Conservation (phyloP, 2,329 filamentous ascomycete genomes). For the Paecilomyces niveus region DNA sequence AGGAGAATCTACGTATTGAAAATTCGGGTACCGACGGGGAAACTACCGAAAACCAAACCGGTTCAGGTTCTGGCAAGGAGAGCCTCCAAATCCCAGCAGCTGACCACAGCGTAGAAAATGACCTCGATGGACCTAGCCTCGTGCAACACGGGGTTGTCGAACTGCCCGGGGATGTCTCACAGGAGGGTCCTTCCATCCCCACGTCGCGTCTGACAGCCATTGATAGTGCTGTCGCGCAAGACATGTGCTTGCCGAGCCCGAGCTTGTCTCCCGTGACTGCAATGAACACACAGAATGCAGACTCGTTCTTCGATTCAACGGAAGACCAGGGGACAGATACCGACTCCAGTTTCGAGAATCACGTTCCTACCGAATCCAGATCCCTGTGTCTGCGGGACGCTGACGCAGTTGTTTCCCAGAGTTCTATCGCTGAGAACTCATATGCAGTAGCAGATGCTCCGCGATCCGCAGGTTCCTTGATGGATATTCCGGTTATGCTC, state of each 20-base stretch:
- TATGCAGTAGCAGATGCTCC: slow-evolving; percentile 12
- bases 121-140: slow-evolving; percentile 8
- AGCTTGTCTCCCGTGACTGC: slow-evolving; percentile 85
- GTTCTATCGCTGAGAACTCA: slow-evolving; percentile 5
- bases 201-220: slow-evolving; percentile 42
- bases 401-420: slow-evolving; percentile 1
- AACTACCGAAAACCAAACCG: slow-evolving; percentile 10
- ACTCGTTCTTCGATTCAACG: slow-evolving; percentile 35
- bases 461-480: slow-evolving; percentile 41
- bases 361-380: slow-evolving; percentile 18
- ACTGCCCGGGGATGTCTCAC: slow-evolving; percentile 13
- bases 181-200: slow-evolving; percentile 13
- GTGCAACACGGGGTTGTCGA: slow-evolving; percentile 17
- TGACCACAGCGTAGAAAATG: slow-evolving; percentile 5
- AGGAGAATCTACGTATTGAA: slow-evolving; percentile 9
- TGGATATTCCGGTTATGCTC: slow-evolving; percentile 79
- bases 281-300: slow-evolving; percentile 50
- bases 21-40: slow-evolving; percentile 9
- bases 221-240: slow-evolving; percentile 67
- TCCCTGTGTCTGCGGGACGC: slow-evolving; percentile 12
- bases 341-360: slow-evolving; percentile 37
- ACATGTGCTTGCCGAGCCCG: slow-evolving; percentile 89
- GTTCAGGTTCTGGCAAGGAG: slow-evolving; percentile 5
- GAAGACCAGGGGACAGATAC: slow-evolving; percentile 35
- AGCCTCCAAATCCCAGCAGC: slow-evolving; percentile 7